Percentiles rank a stretch among this genome's conserved stretches.
phyloP scores from a whole-genome alignment of 306 rosid species.

The Rosa multiflora region DNA sequence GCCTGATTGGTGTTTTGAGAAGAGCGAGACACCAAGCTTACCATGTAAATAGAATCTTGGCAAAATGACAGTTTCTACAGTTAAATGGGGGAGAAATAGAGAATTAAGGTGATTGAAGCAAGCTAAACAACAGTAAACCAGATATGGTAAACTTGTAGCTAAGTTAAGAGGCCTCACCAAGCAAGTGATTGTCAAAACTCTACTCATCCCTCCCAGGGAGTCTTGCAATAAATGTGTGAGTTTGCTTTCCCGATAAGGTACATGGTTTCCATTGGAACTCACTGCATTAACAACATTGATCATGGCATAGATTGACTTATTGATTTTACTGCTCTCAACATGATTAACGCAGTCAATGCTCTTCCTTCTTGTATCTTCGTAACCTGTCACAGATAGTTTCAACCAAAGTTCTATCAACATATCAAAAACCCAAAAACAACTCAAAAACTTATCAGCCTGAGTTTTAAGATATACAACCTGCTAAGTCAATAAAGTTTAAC shows the following conservation, averaged over 20 bases:
- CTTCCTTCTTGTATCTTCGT: constrained; percentile 73
- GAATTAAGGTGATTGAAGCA: not conserved
- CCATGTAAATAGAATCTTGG: too few species aligned
- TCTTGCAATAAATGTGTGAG: constrained; percentile 83
- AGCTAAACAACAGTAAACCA: constrained; percentile 3
- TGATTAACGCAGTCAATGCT: constrained; percentile 36
- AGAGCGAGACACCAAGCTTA: too few species aligned
- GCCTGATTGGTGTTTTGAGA: too few species aligned
- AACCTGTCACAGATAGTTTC: constrained; percentile 49
- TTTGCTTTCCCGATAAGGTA: constrained; percentile 89
- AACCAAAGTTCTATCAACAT: constrained; percentile 1
- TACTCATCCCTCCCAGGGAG: constrained; percentile 62
- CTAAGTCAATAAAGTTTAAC: constrained; percentile 83
- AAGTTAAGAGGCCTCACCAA: constrained; percentile 48
- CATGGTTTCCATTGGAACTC: constrained; percentile 54
- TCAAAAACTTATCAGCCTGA: not conserved
- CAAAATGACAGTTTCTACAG: too few species aligned
- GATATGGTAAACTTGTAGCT: not conserved
- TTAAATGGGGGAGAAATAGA: constrained; percentile 2
- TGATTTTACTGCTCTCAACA: constrained; percentile 59
- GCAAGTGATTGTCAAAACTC: constrained; percentile 68
- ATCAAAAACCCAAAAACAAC: not conserved
- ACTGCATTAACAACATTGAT: constrained; percentile 64
- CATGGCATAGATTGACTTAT: constrained; percentile 70
- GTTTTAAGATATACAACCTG: constrained; percentile 50